Conservation (phyloP, 768 basidiomycete species). For the Galerina sulciceps region DNA sequence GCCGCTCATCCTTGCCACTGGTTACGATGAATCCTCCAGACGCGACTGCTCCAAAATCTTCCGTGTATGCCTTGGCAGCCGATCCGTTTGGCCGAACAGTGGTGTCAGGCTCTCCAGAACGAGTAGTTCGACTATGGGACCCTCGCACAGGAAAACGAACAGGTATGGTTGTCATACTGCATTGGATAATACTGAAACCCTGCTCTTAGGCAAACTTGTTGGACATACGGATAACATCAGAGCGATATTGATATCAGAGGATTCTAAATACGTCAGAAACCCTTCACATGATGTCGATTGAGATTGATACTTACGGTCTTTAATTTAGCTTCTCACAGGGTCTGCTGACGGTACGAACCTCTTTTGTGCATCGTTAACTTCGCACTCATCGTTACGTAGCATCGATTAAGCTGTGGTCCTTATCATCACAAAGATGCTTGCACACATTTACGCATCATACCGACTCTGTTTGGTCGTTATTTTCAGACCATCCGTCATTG, state of each 20-base stretch:
- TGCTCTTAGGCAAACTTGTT: slow-evolving; percentile 69
- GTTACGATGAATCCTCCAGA: slow-evolving; percentile 73
- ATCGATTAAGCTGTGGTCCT: slow-evolving; percentile 94
- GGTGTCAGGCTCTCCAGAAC: slow-evolving; percentile 90
- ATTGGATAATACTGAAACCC: neutral
- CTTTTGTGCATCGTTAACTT: slow-evolving; percentile 7
- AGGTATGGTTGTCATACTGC: slow-evolving; percentile 27
- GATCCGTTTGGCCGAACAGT: slow-evolving; percentile 82
- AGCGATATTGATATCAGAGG: slow-evolving; percentile 86
- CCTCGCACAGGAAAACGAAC: slow-evolving; percentile 82
- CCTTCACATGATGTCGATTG: slow-evolving; percentile 9
- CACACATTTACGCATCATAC: slow-evolving; percentile 97
- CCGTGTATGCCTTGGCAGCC: slow-evolving; percentile 77
- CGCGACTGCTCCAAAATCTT: slow-evolving; percentile 65
- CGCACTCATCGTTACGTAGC: slow-evolving; percentile 36
- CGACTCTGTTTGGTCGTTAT: slow-evolving; percentile 93
- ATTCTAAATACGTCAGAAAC: slow-evolving; percentile 80
- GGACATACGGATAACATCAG: slow-evolving; percentile 98
- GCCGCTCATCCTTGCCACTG: slow-evolving; percentile 47
- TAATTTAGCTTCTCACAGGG: slow-evolving; percentile 72
- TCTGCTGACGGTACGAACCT: slow-evolving; percentile 67
- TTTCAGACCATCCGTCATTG: slow-evolving; percentile 85
- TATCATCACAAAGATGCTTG: slow-evolving; percentile 84
- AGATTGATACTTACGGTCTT: slow-evolving; percentile 10
- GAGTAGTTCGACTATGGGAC: slow-evolving; percentile 92